Percentiles rank a stretch among this genome's conserved stretches.
phyloP scores from a whole-genome alignment of 345 rosid genomes.

The Litchi chinensis region DNA sequence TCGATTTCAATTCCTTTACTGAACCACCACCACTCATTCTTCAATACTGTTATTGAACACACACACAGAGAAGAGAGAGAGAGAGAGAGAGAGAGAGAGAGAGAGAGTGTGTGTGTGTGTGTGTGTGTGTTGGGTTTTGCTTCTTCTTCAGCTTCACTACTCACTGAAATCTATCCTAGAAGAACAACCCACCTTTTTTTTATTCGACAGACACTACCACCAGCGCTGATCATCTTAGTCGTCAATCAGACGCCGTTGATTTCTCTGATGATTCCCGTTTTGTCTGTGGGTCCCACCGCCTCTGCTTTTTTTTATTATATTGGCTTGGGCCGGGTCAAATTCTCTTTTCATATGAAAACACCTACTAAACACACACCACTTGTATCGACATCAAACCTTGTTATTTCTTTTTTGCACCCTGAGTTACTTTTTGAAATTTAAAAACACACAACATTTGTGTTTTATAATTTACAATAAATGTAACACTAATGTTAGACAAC shows the following conservation, averaged over 20 bases:
- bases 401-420: no score
- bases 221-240: neutral
- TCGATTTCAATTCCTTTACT: conserved; percentile 85
- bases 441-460: no score
- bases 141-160: neutral
- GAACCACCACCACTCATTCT: conserved; percentile 72
- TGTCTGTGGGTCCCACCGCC: neutral
- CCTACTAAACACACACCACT: neutral
- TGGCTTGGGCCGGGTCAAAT: neutral
- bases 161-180: neutral
- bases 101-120: no score
- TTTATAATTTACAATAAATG: no score
- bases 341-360: neutral
- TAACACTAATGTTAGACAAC: neutral
- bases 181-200: neutral
- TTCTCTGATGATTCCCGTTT: neutral
- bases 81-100: neutral
- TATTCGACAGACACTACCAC: no score
- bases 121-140: neutral
- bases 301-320: no score
- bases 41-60: neutral
- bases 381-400: no score
- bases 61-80: neutral
- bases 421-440: no score
- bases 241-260: conserved; percentile 5